A percentile compares a stretch with the other conserved stretches of the same genome.
Evolutionary conservation across 768 basidiomycete species (phyloP).

Genomic region (Panellus pusillus): DNA sequence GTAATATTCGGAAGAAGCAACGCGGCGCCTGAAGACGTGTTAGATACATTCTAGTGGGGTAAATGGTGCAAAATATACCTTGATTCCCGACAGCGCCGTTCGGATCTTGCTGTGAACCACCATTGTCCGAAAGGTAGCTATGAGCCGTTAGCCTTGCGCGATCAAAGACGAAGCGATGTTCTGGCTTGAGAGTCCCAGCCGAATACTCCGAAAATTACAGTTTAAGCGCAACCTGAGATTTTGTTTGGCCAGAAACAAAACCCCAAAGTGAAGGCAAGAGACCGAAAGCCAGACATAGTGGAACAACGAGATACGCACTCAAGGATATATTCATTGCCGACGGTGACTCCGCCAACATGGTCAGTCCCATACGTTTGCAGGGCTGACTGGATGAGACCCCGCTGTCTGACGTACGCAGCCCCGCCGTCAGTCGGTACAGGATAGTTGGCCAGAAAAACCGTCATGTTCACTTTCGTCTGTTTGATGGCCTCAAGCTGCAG

Average conservation of each 20-base stretch:
- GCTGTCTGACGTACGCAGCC: slow-evolving; percentile 73
- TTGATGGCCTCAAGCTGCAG: slow-evolving; percentile 80
- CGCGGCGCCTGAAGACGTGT: slow-evolving; percentile 43
- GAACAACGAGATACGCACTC: slow-evolving; percentile 44
- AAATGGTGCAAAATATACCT: slow-evolving; percentile 10
- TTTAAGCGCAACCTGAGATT: too few species aligned
- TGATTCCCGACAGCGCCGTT: slow-evolving; percentile 59
- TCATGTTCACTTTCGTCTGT: slow-evolving; percentile 85
- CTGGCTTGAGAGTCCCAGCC: too few species aligned
- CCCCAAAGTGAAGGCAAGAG: too few species aligned
- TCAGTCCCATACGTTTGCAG: slow-evolving; percentile 76
- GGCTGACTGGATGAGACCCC: slow-evolving; percentile 61
- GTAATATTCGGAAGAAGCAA: slow-evolving; percentile 66
- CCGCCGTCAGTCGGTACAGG: slow-evolving; percentile 59
- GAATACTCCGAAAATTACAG: too few species aligned
- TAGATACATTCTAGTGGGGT: not conserved
- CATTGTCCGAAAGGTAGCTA: slow-evolving; percentile 61
- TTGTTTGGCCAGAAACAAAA: too few species aligned
- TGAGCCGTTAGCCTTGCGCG: slow-evolving; percentile 24
- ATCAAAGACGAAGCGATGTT: not conserved
- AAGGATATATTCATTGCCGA: slow-evolving; percentile 90
- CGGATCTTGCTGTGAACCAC: slow-evolving; percentile 54
- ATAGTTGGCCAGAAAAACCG: slow-evolving; percentile 76
- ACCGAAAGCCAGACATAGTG: too few species aligned
- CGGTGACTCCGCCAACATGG: slow-evolving; percentile 78